Conservation (phyloP, 352 stramenopile species). For the Phytophthora uliginosa region DNA sequence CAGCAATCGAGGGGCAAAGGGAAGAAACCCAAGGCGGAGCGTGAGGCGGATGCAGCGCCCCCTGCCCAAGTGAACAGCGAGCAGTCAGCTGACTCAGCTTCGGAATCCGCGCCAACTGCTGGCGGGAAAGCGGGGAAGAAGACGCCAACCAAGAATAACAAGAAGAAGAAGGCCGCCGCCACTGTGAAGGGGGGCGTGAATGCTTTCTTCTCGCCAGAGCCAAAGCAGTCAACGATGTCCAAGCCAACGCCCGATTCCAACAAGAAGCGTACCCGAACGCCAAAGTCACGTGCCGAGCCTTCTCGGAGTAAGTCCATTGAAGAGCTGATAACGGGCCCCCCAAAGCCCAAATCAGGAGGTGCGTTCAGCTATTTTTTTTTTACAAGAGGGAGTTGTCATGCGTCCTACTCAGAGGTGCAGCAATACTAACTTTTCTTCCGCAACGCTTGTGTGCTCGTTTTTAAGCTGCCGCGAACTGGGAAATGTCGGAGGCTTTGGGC, state of each 20-base stretch:
- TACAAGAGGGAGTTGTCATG: background rate
- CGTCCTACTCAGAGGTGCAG: background rate
- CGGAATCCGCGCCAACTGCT: constrained; percentile 1
- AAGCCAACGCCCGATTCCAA: constrained; percentile 53
- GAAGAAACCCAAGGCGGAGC: constrained; percentile 24
- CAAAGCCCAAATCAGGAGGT: constrained; percentile 36
- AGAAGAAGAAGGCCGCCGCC: constrained; percentile 26
- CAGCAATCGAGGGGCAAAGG: constrained; percentile 19
- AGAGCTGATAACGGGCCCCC: constrained; percentile 18
- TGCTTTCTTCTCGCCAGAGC: constrained; percentile 60
- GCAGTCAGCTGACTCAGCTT: constrained; percentile 9
- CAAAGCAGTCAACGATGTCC: constrained; percentile 32
- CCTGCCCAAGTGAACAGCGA: constrained; percentile 8
- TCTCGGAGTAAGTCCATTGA: constrained; percentile 34
- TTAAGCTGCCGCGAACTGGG: constrained; percentile 44
- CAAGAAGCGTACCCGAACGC: constrained; percentile 46
- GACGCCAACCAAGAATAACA: constrained; percentile 45
- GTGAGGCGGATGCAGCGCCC: background rate
- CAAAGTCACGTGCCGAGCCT: constrained; percentile 36
- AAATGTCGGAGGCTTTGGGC: constrained; percentile 49
- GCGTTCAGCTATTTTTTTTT: background rate
- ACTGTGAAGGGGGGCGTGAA: constrained; percentile 17
- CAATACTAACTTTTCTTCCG: background rate
- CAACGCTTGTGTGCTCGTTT: background rate
- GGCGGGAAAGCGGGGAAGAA: constrained; percentile 24